phyloP scores from a whole-genome alignment of 306 rosid genomes.

The Trifolium repens region DNA sequence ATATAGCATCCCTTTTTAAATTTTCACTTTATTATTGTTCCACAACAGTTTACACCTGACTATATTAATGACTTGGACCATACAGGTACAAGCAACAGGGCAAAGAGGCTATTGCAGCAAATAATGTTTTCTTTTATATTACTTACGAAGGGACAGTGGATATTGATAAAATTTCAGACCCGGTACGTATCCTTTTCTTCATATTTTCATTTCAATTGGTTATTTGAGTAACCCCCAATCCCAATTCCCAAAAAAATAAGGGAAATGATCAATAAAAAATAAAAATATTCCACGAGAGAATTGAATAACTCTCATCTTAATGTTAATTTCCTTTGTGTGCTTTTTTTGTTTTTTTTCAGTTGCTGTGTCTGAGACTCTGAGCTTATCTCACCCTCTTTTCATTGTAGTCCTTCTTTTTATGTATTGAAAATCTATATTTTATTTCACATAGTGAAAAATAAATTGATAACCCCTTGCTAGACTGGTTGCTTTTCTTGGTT shows the following conservation, averaged over 20 bases:
- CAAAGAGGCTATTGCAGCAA: slow-evolving; percentile 84
- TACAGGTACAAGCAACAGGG: slow-evolving; percentile 96
- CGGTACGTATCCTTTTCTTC: slow-evolving; percentile 64
- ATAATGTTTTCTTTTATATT: slow-evolving; percentile 91
- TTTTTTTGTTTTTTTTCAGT: not conserved
- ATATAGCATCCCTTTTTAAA: slow-evolving; percentile 31
- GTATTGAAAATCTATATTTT: not conserved
- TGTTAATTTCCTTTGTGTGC: not conserved
- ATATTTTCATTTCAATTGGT: slow-evolving; percentile 31
- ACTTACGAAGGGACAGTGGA: slow-evolving; percentile 96
- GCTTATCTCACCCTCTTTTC: not conserved
- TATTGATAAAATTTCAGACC: slow-evolving; percentile 91
- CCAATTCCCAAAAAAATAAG: slow-evolving; percentile 9
- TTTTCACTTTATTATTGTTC: slow-evolving; percentile 40
- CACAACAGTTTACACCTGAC: slow-evolving; percentile 31
- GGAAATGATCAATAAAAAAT: slow-evolving; percentile 11
- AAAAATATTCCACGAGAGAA: not conserved
- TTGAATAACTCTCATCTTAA: not conserved
- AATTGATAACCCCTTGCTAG: not conserved
- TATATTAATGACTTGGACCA: slow-evolving; percentile 43
- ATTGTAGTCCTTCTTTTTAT: not conserved
- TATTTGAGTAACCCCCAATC: slow-evolving; percentile 29
- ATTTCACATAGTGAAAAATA: not conserved
- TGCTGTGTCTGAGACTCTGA: not conserved
- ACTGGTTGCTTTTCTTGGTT: not conserved